Percentiles rank a stretch among this genome's conserved stretches.
phyloP scores from a whole-genome alignment of 208 protist species.

The Porcisia hertigi region DNA sequence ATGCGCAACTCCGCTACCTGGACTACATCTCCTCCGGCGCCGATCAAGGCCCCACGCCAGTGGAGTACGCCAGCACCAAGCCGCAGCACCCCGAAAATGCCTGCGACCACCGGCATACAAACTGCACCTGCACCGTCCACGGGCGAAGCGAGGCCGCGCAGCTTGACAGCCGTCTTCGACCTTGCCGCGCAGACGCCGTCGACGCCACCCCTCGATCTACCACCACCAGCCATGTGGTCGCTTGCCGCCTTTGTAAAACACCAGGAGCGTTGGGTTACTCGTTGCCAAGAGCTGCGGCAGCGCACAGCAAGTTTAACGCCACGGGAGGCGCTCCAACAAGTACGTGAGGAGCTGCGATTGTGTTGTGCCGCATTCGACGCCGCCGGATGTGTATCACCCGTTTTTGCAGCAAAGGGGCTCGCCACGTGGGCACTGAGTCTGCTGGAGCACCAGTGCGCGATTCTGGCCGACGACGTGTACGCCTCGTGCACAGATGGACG shows the following conservation, averaged over 20 bases:
- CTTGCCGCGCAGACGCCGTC: background rate
- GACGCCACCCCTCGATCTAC: background rate
- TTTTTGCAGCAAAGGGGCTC: background rate
- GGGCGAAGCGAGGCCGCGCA: constrained; percentile 9
- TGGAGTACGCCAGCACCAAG: background rate
- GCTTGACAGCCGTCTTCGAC: constrained; percentile 17
- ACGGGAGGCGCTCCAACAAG: constrained; percentile 12
- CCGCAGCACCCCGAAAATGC: background rate
- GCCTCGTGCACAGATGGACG: background rate
- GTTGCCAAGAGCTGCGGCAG: constrained; percentile 12
- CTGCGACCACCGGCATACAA: background rate
- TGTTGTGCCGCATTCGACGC: background rate
- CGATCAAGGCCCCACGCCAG: constrained; percentile 17
- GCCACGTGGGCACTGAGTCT: constrained; percentile 43
- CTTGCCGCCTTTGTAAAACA: constrained; percentile 16
- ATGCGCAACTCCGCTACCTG: constrained; percentile 11
- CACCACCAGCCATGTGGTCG: constrained; percentile 12
- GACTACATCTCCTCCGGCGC: constrained; percentile 12
- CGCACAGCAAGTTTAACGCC: background rate
- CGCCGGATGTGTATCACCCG: background rate
- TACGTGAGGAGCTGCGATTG: constrained; percentile 14
- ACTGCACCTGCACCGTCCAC: background rate
- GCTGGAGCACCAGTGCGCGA: constrained; percentile 31
- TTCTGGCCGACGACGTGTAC: constrained; percentile 16
- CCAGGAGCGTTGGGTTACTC: constrained; percentile 18